Percentiles rank a stretch among this genome's conserved stretches.
Evolutionary conservation across 345 rosid species (phyloP).

Genomic region (Litchi chinensis): DNA sequence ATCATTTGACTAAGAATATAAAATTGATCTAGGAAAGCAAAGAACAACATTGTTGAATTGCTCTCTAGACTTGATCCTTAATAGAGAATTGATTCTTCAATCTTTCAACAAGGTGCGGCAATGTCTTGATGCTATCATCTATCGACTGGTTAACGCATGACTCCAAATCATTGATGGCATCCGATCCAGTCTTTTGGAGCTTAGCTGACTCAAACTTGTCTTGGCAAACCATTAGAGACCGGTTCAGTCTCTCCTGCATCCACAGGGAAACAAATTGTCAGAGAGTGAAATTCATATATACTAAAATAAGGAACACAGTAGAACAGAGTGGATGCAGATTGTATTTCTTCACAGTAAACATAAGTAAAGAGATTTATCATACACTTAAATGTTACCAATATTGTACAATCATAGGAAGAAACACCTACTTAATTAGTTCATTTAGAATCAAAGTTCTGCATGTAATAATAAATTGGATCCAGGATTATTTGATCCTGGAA

Average conservation of each 20-base stretch:
- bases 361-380: background rate
- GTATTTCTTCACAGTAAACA: background rate
- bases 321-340: background rate
- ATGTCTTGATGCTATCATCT: constrained; percentile 57
- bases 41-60: background rate
- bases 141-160: constrained; percentile 75
- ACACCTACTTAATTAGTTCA: background rate
- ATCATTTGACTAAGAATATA: background rate
- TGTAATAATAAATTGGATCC: background rate
- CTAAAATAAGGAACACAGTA: background rate
- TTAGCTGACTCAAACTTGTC: constrained; percentile 79
- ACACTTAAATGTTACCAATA: background rate
- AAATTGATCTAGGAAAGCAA: constrained; percentile 6
- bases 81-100: constrained; percentile 60
- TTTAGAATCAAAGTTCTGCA: background rate
- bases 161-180: constrained; percentile 59
- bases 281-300: background rate
- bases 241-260: constrained; percentile 76
- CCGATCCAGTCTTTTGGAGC: constrained; percentile 58
- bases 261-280: background rate
- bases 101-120: constrained; percentile 74
- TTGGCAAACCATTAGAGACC: constrained; percentile 90
- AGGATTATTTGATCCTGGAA: background rate
- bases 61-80: constrained; percentile 29
- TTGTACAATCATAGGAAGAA: background rate